Conservation (phyloP, 371 early-diverging fungal species). For the Actinomortierella ambigua region DNA sequence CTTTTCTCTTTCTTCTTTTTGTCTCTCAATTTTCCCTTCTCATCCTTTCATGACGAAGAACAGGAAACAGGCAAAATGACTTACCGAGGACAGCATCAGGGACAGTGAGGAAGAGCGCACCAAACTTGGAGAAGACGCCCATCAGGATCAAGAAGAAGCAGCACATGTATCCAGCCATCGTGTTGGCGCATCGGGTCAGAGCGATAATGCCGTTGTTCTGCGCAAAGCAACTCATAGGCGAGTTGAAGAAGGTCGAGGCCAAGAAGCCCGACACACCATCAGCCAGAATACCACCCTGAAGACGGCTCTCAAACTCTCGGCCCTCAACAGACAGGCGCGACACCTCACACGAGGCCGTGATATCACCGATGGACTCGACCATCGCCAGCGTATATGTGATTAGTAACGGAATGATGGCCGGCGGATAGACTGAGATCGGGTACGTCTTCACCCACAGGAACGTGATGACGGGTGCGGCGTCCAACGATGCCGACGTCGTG, state of each 20-base stretch:
- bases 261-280: conserved; percentile 62
- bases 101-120: conserved; percentile 62
- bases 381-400: conserved; percentile 58
- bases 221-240: conserved; percentile 65
- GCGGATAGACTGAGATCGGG: conserved; percentile 63
- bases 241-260: conserved; percentile 62
- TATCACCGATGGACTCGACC: conserved; percentile 64
- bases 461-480: conserved; percentile 58
- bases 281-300: conserved; percentile 69
- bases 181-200: conserved; percentile 65
- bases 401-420: conserved; percentile 66
- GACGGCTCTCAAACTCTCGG: conserved; percentile 58
- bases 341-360: conserved; percentile 70
- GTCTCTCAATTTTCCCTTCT: too few species aligned
- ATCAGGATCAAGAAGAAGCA: conserved; percentile 61
- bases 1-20: too few species aligned
- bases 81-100: conserved; percentile 58
- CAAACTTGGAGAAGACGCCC: conserved; percentile 67
- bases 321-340: conserved; percentile 67
- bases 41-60: background rate
- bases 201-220: conserved; percentile 72
- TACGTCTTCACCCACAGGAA: conserved; percentile 67
- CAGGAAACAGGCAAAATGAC: too few species aligned
- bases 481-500: conserved; percentile 52
- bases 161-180: conserved; percentile 64